Evolutionary conservation across 495 filamentous ascomycete species (phyloP), one percentile per base, ranked within the genome.

Genomic region (Penicillium tannophilum): DNA sequence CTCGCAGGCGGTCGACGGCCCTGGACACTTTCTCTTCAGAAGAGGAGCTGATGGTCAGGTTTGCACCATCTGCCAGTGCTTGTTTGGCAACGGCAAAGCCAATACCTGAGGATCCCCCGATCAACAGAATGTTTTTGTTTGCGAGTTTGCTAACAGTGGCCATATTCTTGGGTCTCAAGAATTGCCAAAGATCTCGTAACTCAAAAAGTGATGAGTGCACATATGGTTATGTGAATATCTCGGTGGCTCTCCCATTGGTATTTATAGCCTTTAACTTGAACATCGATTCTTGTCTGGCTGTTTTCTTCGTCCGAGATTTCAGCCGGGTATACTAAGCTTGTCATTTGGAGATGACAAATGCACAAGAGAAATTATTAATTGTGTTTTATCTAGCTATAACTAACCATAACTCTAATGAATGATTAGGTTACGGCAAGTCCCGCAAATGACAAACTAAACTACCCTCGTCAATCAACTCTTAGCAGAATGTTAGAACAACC

Each of bases 21-120:
- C 64, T 51, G 30, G 66, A 50, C 45, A 85, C 67, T 62, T 69
- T 75, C 24, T 67, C n/a, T 9, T 71, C 57, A 4, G 72, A 74
- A 0, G 85, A 88, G 1, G 79, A 82, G 41, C 77, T 75, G 64
- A 88, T 76, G 33, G 78, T 83, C 42, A 88, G 77, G 54, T 63
- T 63, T 39, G 81, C 81, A 39, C 76, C 75, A 23, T 81, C 69
- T 45, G 78, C 78, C 55, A 87, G 66, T 11, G 71, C 64, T 6
- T 69, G 74, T 62, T 82, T 75, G 39, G 84, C 84, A 5, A 86
- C 80, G 44, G 70, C 75, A 49, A 77, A 82, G 28, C 85, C 85
- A 52, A 88, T 83, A 36, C 84, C 85, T 3, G 75, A 74, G 31
- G 72, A 79, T 10, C 81, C 84, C 28, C 84, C 84, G 53, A 86